These are phyloP conservation scores for Mycena venus DNA, from an alignment of 768 basidiomycete genomes.

Conservation along the genomic window DNA sequence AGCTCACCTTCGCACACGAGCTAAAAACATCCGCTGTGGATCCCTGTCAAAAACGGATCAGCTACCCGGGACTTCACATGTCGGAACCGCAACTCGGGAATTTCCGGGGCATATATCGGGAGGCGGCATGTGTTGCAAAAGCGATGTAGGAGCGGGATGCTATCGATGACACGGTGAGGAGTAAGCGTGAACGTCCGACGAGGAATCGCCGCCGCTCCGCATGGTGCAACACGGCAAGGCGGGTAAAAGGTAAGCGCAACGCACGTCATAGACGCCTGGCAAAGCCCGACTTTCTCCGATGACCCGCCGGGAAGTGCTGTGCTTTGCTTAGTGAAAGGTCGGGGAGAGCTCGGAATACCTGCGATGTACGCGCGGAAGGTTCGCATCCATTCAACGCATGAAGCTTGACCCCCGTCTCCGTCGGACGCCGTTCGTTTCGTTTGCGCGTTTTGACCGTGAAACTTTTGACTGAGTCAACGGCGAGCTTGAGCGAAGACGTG, in stretches of 20 bases:
- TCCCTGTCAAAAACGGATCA: neutral
- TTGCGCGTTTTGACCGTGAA: neutral
- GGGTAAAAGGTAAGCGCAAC: too few relatives aligned
- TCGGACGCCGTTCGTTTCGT: constrained; percentile 5
- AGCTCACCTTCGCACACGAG: too few relatives aligned
- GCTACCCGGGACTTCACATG: neutral
- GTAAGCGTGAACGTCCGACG: neutral
- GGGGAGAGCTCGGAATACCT: neutral
- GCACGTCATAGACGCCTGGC: neutral
- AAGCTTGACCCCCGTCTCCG: neutral
- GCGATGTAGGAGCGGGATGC: neutral
- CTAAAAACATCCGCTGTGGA: neutral
- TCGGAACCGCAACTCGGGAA: neutral
- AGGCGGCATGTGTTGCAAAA: neutral
- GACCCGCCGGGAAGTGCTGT: neutral
- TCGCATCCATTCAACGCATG: neutral
- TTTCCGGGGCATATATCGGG: neutral
- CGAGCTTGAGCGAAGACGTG: neutral
- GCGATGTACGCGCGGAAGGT: neutral
- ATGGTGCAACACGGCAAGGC: neutral
- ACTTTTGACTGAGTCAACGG: neutral
- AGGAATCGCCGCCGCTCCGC: neutral
- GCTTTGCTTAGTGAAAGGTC: neutral
- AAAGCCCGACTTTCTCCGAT: neutral
- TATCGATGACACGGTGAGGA: constrained; percentile 4